Evolutionary conservation across 208 protist species (phyloP).

Genomic region (Balamuthia mandrillaris): DNA sequence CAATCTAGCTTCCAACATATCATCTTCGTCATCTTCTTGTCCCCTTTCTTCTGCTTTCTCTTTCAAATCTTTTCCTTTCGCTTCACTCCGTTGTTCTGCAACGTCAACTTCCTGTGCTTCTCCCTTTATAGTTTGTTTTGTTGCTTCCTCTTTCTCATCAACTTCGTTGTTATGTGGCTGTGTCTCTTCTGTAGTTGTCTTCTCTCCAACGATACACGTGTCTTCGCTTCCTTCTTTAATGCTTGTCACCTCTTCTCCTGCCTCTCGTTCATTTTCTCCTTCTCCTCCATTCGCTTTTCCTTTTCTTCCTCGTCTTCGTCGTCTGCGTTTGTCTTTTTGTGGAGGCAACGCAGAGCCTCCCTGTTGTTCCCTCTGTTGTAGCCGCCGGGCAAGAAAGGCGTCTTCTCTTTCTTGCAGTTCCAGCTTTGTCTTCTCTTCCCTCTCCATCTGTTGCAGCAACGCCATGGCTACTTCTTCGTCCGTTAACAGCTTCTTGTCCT

Average conservation of each 20-base stretch:
- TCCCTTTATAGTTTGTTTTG: no score
- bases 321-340: neutral
- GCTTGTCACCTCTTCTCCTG: neutral
- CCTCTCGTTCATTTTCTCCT: neutral
- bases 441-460: neutral
- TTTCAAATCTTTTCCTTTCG: neutral
- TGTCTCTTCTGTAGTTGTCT: neutral
- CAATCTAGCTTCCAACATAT: neutral
- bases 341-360: neutral
- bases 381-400: neutral
- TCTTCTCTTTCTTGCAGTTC: neutral
- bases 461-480: neutral
- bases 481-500: neutral
- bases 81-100: neutral
- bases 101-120: neutral
- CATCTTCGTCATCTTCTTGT: no score
- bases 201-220: neutral
- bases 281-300: neutral
- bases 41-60: neutral
- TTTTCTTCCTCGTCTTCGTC: neutral
- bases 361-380: neutral
- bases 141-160: neutral
- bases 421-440: neutral
- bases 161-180: neutral
- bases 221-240: neutral